Conservation (phyloP, 192 early-diverging fungal species). For the Martensiomyces pterosporus region DNA sequence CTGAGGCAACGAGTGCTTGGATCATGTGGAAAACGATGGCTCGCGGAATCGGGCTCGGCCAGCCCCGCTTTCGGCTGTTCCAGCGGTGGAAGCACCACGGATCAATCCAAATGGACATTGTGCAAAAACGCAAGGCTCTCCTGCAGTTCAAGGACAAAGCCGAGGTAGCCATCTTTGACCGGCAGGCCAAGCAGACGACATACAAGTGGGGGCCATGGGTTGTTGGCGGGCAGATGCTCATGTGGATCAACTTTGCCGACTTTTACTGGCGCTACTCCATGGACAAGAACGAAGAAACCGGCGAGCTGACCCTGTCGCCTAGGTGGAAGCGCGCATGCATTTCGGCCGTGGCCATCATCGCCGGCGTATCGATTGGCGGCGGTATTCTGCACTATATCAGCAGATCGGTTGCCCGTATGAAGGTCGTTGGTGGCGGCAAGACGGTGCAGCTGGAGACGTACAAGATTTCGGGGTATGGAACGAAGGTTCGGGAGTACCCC, state of each 20-base stretch:
- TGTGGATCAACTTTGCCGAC: constrained; percentile 49
- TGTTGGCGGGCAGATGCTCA: constrained; percentile 37
- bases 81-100: constrained; percentile 8
- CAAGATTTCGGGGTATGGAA: constrained; percentile 22
- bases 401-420: constrained; percentile 28
- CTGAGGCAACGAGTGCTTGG: no score
- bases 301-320: constrained; percentile 18
- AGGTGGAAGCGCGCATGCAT: constrained; percentile 37
- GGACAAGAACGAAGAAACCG: constrained; percentile 37
- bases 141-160: constrained; percentile 16
- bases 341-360: constrained; percentile 20
- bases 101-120: constrained; percentile 8
- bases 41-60: no score
- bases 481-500: constrained; percentile 8
- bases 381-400: constrained; percentile 39
- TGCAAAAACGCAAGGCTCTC: constrained; percentile 27
- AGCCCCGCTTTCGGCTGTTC: no score
- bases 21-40: no score
- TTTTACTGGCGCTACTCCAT: constrained; percentile 45
- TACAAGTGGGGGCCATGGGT: constrained; percentile 45
- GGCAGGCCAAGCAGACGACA: constrained; percentile 18
- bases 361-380: constrained; percentile 28
- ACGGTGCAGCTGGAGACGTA: constrained; percentile 35
- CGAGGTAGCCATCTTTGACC: constrained; percentile 14
- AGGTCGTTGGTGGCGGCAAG: constrained; percentile 13